These are phyloP conservation scores for Monosporozyma yasuniensis DNA, from an alignment of 805 yeast species.

Conservation along the genomic window DNA sequence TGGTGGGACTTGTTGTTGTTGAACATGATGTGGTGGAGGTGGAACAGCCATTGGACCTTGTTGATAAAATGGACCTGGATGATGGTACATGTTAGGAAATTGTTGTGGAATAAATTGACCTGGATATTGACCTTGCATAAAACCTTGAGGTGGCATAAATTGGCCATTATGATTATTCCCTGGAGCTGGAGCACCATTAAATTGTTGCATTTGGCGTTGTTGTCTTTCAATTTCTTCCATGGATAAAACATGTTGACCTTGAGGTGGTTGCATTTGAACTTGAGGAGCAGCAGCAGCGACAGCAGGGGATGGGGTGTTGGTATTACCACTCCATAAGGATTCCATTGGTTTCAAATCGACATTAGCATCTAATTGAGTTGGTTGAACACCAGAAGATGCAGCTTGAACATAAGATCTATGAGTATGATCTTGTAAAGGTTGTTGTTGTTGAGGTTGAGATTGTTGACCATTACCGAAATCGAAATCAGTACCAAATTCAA, in stretches of 20 bases:
- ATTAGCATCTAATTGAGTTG: constrained; percentile 12
- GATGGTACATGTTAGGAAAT: constrained; percentile 9
- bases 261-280: neutral
- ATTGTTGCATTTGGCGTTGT: constrained; percentile 11
- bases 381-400: constrained; percentile 19
- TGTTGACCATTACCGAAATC: constrained; percentile 27
- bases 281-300: neutral
- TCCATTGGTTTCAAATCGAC: constrained; percentile 55
- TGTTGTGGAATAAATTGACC: constrained; percentile 10
- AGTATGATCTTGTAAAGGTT: neutral
- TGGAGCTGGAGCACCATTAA: neutral
- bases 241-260: constrained; percentile 40
- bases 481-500: constrained; percentile 29
- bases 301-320: neutral
- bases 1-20: constrained; percentile 10
- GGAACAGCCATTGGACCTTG: constrained; percentile 8
- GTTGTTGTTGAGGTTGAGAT: neutral
- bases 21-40: constrained; percentile 8
- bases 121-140: constrained; percentile 1
- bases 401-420: constrained; percentile 23
- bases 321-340: constrained; percentile 45
- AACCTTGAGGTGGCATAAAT: constrained; percentile 9
- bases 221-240: constrained; percentile 77
- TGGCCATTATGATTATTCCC: neutral
- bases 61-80: constrained; percentile 4